Evolutionary conservation across 2,329 filamentous ascomycete species (phyloP).

Genomic region (Lasiodiplodia hormozganensis): DNA sequence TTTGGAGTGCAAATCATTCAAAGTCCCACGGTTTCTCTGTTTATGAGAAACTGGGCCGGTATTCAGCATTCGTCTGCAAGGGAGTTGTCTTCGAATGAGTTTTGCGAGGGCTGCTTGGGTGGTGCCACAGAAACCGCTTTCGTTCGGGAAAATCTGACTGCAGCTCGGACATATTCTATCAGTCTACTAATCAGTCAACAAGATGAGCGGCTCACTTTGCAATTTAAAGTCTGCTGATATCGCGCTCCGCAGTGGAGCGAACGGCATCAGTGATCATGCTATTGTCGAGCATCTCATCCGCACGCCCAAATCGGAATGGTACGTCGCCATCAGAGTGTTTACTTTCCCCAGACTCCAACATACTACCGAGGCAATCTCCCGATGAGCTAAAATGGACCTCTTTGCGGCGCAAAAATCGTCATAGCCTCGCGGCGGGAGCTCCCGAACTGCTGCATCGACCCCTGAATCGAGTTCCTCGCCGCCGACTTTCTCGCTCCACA

Average conservation of each 20-base stretch:
- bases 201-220: not conserved
- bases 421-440: conserved; percentile 39
- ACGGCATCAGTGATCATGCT: conserved; percentile 45
- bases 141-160: not conserved
- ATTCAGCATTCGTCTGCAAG: not conserved
- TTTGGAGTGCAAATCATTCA: not conserved
- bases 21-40: not conserved
- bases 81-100: not conserved
- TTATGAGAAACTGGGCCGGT: not conserved
- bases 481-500: conserved; percentile 40
- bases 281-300: conserved; percentile 45
- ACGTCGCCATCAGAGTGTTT: not conserved
- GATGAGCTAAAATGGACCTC: not conserved
- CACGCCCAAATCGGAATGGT: conserved; percentile 32
- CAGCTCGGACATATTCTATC: not conserved
- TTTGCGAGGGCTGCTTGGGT: not conserved
- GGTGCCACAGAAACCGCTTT: not conserved
- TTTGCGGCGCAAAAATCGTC: conserved; percentile 37
- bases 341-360: not conserved
- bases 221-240: conserved; percentile 33
- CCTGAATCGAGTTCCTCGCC: conserved; percentile 42
- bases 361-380: not conserved
- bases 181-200: not conserved
- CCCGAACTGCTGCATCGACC: conserved; percentile 32
- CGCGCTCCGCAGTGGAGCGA: conserved; percentile 45